A percentile compares a stretch with the other conserved stretches of the same genome.
These are phyloP conservation scores for Terfezia claveryi DNA, from an alignment of 495 filamentous ascomycete species.

Conservation along the genomic window DNA sequence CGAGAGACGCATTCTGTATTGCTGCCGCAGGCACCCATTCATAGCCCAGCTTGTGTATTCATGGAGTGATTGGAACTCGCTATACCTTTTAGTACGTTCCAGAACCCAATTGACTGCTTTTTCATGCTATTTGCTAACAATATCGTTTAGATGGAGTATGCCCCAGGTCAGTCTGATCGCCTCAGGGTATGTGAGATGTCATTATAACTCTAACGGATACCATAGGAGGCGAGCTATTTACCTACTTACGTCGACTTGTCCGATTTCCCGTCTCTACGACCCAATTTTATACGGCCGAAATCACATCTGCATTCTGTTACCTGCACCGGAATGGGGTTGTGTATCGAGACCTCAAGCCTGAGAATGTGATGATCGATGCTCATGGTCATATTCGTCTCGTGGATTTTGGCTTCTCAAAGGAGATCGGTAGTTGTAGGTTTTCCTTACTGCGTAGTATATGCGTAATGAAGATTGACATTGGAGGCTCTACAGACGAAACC, in stretches of 20 bases:
- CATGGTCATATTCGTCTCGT: slow-evolving; percentile 89
- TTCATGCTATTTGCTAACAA: background rate
- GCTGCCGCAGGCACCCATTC: slow-evolving; percentile 81
- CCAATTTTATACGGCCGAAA: slow-evolving; percentile 89
- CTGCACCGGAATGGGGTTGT: slow-evolving; percentile 80
- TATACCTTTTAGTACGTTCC: slow-evolving; percentile 67
- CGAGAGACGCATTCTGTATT: slow-evolving; percentile 67
- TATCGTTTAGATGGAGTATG: background rate
- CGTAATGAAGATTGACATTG: background rate
- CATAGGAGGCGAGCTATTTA: slow-evolving; percentile 77
- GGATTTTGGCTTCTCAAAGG: slow-evolving; percentile 96
- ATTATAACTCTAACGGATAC: background rate
- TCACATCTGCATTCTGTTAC: slow-evolving; percentile 76
- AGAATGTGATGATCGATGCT: slow-evolving; percentile 81
- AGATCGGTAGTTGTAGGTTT: slow-evolving; percentile 36
- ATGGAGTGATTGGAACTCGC: slow-evolving; percentile 68
- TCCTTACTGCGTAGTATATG: background rate
- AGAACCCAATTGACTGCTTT: background rate
- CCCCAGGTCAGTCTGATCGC: slow-evolving; percentile 29
- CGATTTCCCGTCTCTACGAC: slow-evolving; percentile 71
- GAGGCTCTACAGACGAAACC: slow-evolving; percentile 40
- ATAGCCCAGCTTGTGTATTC: slow-evolving; percentile 79
- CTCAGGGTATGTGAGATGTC: too few relatives aligned
- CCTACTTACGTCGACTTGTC: slow-evolving; percentile 63
- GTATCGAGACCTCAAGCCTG: slow-evolving; percentile 88